Evolutionary conservation across 768 basidiomycete species (phyloP).

Genomic region (Tylopilus plumbeoviolaceoides): DNA sequence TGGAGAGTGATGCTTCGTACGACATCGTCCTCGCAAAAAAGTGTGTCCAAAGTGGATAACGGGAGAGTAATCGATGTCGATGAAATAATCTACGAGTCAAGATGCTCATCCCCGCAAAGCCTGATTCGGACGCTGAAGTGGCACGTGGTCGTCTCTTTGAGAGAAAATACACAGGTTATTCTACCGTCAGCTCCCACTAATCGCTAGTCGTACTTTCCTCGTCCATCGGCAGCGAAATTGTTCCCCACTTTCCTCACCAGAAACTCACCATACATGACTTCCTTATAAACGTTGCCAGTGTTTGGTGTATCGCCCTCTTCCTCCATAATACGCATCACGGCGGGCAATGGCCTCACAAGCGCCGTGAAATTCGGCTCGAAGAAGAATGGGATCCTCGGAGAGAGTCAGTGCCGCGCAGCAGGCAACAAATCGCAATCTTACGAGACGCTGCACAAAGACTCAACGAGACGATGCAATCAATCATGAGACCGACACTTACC

Average conservation of each 20-base stretch:
- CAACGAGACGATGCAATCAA: neutral
- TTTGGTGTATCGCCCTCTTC: conserved; percentile 14
- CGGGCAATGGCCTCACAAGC: conserved; percentile 57
- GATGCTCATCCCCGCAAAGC: conserved; percentile 8
- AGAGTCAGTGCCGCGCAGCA: conserved; percentile 2
- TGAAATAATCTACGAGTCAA: conserved; percentile 18
- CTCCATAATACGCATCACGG: conserved; percentile 43
- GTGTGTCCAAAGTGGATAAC: conserved; percentile 7
- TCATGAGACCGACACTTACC: conserved; percentile 21
- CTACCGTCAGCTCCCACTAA: neutral
- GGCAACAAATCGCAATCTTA: conserved; percentile 34
- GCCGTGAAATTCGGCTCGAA: conserved; percentile 89
- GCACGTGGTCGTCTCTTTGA: conserved; percentile 26
- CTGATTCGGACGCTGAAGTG: neutral
- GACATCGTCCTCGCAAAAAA: conserved; percentile 42
- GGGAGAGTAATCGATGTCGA: conserved; percentile 23
- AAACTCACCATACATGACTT: conserved; percentile 77
- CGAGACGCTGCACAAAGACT: conserved; percentile 56
- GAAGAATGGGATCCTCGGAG: conserved; percentile 79
- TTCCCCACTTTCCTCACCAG: conserved; percentile 64
- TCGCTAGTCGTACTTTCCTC: conserved; percentile 30
- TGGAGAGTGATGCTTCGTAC: conserved; percentile 46
- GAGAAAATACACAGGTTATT: neutral
- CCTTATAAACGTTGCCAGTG: conserved; percentile 37
- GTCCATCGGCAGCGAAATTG: conserved; percentile 56